Evolutionary conservation across 2,329 filamentous ascomycete species (phyloP), one percentile per base, ranked within the genome.

Genomic region (Talaromyces verruculosus): DNA sequence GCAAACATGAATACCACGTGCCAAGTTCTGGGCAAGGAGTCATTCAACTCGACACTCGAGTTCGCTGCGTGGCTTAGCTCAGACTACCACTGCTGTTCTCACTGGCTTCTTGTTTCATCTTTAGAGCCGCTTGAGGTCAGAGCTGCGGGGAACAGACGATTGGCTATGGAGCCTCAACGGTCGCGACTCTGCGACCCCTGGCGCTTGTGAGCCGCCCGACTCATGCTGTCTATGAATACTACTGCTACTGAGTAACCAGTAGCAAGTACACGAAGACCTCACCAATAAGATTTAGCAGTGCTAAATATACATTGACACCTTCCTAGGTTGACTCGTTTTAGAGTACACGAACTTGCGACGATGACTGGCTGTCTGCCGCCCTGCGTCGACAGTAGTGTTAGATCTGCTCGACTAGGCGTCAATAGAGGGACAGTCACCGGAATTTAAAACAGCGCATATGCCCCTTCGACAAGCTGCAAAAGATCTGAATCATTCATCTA

Each of bases 351-450:
- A 47, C 30, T 43, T 30, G 39, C 30, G 25, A 41, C 28, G 35
- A 62, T 58, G 59, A 66, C 59, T 66, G 59, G 64, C 33, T 66
- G 22, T 47, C 51, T 66, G 59, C 49, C n/a, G 19, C 8, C 43
- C n/a, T 41, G 28, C 41, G 22, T 66, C 47, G 30, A 49, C 33
- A 47, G 35, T 47, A 58, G 15, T 39, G 39, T 33, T 22, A 45
- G 49, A 51, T 63, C 33, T 41, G 19, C 28, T 63, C 28, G 47
- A 19, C 19, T 43, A 7, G 49, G 49, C 59, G 39, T 63, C 49
- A 49, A 45, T 41, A 60, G 22, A 60, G 22, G 35, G 39, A 39
- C 53, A 47, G 53, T 58, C 37, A 55, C 15, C 39, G 58, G 11
- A 55, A 47, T 43, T 66, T 66, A 66, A 66, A 62, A 66, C 41